These are phyloP conservation scores for Pulveroboletus sp. DNA, from an alignment of 768 basidiomycete genomes.

Conservation along the genomic window DNA sequence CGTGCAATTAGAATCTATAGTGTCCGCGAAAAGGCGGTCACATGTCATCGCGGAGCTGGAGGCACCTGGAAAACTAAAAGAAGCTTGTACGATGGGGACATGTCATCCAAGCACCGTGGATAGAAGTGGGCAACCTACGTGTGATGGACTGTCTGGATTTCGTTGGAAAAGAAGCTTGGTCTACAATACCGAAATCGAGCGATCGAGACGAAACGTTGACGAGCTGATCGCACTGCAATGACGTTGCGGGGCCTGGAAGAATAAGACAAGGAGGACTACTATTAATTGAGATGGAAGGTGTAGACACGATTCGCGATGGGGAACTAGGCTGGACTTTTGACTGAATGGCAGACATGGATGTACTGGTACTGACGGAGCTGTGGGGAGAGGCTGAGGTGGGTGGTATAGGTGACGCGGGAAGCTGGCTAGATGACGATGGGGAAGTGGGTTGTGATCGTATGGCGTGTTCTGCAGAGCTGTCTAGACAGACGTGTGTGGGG, in stretches of 20 bases:
- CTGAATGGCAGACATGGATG: constrained; percentile 17
- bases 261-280: constrained; percentile 21
- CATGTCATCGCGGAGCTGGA: constrained; percentile 8
- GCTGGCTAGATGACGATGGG: constrained; percentile 11
- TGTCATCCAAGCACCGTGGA: constrained; percentile 1
- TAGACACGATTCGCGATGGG: constrained; percentile 10
- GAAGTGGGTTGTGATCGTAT: constrained; percentile 6
- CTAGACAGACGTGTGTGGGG: not conserved
- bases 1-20: constrained; percentile 11
- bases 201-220: constrained; percentile 10
- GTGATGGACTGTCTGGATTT: constrained; percentile 19
- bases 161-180: constrained; percentile 1
- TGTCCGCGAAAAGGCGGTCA: constrained; percentile 9
- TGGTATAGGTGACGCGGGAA: constrained; percentile 20
- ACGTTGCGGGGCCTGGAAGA: constrained; percentile 8
- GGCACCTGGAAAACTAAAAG: constrained; percentile 22
- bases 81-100: constrained; percentile 13
- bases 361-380: constrained; percentile 9
- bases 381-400: constrained; percentile 7
- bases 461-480: constrained; percentile 3
- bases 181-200: constrained; percentile 12
- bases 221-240: constrained; percentile 4
- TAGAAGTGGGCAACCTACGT: constrained; percentile 15
- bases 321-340: constrained; percentile 19
- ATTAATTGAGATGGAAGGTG: constrained; percentile 10